Evolutionary conservation across 176 grass and related monocot species (phyloP), one percentile per base, ranked within the genome.

Genomic region (Triticum monococcum): DNA sequence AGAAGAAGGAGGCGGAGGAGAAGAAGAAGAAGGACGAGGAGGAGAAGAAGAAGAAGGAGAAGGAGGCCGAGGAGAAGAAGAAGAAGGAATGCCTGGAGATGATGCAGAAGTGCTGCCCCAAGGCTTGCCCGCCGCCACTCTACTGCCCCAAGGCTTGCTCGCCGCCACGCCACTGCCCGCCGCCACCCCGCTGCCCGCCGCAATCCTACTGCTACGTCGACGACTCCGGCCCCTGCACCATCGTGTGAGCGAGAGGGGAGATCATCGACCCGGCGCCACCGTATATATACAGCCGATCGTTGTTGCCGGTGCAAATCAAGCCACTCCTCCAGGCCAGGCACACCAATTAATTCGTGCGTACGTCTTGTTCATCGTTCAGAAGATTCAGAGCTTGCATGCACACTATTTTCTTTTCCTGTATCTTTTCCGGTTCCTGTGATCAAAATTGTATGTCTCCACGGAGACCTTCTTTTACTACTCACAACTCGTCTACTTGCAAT

Each of bases 1-100:
- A 92, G 84, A 92, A 88, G 86, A 72, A 88, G 83, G 90, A 87
- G 68, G 84, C 79, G 7, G 87, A 86, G 83, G 72, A 86, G 68
- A 80, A 86, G 73, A 87, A 86, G 32, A 85, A 89, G 87, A 83
- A 89, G 60, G 78, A 92, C 6, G 78, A 87, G 13, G 28, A 91
- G 22, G 35, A 87, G n/a, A 56, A 67, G 32, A 68, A 86, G 32
- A 72, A 81, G 70, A 45, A 85, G 12, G 37, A 87, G 32, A 33
- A 91, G 28, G 64, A 82, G 12, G 72, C 69, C 52, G 64, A 38
- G 11, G 46, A 81, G 20, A 40, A 72, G 78, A 40, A 76, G 68
- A 75, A 81, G 7, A 81, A 76, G 76, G 24, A 33, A 79, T 68
- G 32, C 43, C 4, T 7, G 24, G 41, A 25, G 17, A 8, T 4